These are phyloP conservation scores for Cyclotella baltica DNA, from an alignment of 108 stramenopile species.

Conservation along the genomic window DNA sequence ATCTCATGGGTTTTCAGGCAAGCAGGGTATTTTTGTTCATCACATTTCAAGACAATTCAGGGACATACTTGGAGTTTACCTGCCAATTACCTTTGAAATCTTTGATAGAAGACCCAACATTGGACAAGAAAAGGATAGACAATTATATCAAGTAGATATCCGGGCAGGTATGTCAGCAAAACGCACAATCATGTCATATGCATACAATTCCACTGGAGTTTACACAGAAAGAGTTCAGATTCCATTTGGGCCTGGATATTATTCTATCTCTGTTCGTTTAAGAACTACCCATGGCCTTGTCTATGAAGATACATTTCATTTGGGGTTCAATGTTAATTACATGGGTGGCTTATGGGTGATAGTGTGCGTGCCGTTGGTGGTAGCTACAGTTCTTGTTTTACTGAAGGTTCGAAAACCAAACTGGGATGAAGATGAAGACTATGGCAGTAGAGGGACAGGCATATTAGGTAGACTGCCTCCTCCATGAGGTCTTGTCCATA, in stretches of 20 bases:
- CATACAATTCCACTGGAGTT: constrained; percentile 65
- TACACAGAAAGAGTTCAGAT: constrained; percentile 82
- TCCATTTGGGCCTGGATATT: constrained; percentile 79
- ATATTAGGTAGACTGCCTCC: constrained; percentile 59
- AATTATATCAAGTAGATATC: constrained; percentile 73
- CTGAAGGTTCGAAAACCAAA: constrained; percentile 54
- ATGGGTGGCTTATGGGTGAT: constrained; percentile 82
- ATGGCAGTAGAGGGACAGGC: constrained; percentile 55
- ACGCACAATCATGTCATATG: constrained; percentile 49
- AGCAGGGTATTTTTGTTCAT: constrained; percentile 85
- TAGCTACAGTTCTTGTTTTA: constrained; percentile 51
- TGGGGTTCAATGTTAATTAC: constrained; percentile 87
- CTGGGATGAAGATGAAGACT: constrained; percentile 76
- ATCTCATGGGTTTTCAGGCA: constrained; percentile 79
- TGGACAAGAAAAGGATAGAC: constrained; percentile 61
- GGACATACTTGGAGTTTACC: constrained; percentile 80
- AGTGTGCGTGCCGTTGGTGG: constrained; percentile 58
- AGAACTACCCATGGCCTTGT: constrained; percentile 75
- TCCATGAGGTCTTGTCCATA: too few species aligned
- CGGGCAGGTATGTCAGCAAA: constrained; percentile 69
- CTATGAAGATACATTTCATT: constrained; percentile 82
- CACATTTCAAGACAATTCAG: constrained; percentile 73
- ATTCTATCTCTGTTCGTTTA: constrained; percentile 62
- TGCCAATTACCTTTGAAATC: constrained; percentile 83
- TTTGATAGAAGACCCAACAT: constrained; percentile 84